phyloP scores from a whole-genome alignment of 2,329 filamentous ascomycete genomes.

The Aspergillus udagawae region DNA sequence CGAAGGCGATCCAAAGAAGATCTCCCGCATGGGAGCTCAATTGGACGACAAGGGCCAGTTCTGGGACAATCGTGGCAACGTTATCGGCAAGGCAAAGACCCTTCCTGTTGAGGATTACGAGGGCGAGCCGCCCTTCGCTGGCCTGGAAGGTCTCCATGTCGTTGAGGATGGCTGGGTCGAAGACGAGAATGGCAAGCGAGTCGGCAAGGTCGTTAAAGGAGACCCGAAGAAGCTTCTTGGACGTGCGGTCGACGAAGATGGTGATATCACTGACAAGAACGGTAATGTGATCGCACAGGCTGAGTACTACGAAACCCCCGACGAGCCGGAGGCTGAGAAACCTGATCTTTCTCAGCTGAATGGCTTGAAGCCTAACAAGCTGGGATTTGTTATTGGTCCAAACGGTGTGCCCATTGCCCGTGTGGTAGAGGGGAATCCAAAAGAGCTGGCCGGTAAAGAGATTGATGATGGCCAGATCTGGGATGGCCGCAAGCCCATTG shows the following conservation, averaged over 20 bases:
- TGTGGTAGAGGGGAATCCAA: slow-evolving; percentile 54
- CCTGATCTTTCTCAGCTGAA: slow-evolving; percentile 52
- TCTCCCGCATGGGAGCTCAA: slow-evolving; percentile 37
- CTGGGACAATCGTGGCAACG: slow-evolving; percentile 59
- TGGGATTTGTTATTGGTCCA: slow-evolving; percentile 52
- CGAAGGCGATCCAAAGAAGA: slow-evolving; percentile 62
- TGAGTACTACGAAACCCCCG: slow-evolving; percentile 48
- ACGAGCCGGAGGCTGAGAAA: slow-evolving; percentile 42
- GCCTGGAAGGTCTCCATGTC: slow-evolving; percentile 45
- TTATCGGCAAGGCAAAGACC: slow-evolving; percentile 57
- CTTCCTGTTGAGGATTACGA: slow-evolving; percentile 37
- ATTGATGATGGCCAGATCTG: slow-evolving; percentile 56
- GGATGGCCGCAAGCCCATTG: slow-evolving; percentile 54
- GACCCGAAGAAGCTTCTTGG: slow-evolving; percentile 58
- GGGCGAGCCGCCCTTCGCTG: slow-evolving; percentile 42
- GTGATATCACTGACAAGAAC: slow-evolving; percentile 59
- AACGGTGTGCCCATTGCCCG: slow-evolving; percentile 54
- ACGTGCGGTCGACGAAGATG: slow-evolving; percentile 58
- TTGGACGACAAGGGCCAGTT: slow-evolving; percentile 61
- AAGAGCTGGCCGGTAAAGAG: slow-evolving; percentile 53
- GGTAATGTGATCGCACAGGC: slow-evolving; percentile 60
- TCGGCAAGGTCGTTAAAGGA: slow-evolving; percentile 54
- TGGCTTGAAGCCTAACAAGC: slow-evolving; percentile 55
- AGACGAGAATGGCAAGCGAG: slow-evolving; percentile 45
- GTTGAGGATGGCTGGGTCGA: slow-evolving; percentile 47